A percentile compares a stretch with the other conserved stretches of the same genome.
Conservation (phyloP, 2,329 filamentous ascomycete species). For the Pestalotiopsis sp. region DNA sequence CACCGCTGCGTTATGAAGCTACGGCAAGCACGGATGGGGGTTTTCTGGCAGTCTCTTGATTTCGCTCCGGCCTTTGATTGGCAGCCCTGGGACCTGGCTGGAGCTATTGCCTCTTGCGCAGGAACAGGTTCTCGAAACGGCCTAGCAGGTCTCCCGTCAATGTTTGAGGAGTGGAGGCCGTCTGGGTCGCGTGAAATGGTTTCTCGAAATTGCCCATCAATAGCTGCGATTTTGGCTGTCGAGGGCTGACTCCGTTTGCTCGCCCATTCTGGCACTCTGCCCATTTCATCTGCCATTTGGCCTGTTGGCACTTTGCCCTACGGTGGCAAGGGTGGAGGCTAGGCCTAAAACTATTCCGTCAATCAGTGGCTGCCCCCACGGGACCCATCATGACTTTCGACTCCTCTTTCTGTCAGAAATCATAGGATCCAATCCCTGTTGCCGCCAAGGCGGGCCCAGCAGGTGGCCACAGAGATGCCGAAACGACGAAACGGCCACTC, state of each 20-base stretch:
- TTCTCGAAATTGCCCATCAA: conserved; percentile 6
- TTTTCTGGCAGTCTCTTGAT: too few relatives aligned
- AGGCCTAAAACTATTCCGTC: not conserved
- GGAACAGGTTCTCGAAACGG: conserved; percentile 6
- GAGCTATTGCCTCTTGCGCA: not conserved
- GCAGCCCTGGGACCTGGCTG: not conserved
- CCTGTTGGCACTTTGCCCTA: not conserved
- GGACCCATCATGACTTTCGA: not conserved
- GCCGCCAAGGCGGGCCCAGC: not conserved
- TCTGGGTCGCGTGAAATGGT: not conserved
- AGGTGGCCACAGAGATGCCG: not conserved
- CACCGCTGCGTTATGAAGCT: not conserved
- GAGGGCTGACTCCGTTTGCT: not conserved
- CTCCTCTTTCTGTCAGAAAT: not conserved
- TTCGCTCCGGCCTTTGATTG: not conserved
- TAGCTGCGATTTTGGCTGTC: conserved; percentile 4
- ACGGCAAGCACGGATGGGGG: conserved; percentile 9
- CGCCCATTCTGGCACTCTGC: not conserved
- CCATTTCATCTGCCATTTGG: not conserved
- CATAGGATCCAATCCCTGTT: not conserved
- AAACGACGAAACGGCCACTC: conserved; percentile 10
- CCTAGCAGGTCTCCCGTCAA: conserved; percentile 1
- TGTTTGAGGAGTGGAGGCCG: conserved; percentile 4
- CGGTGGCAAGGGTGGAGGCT: not conserved
- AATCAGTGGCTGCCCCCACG: not conserved